These are phyloP conservation scores for Geosiphon pyriformis DNA, from an alignment of 192 early-diverging fungal species.

Conservation along the genomic window DNA sequence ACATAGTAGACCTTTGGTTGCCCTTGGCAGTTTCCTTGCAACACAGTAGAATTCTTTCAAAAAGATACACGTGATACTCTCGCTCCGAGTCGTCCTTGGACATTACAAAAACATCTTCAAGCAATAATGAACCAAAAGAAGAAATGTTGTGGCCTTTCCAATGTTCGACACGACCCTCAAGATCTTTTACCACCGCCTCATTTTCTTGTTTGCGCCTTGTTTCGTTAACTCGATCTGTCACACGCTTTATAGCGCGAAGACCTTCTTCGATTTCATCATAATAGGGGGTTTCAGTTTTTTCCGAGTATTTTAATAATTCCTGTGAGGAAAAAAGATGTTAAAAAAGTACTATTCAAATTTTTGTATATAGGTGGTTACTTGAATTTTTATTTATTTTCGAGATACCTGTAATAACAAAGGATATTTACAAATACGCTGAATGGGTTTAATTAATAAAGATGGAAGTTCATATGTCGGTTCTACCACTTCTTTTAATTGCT, in stretches of 20 bases:
- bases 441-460: constrained; percentile 92
- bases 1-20: constrained; percentile 29
- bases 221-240: constrained; percentile 90
- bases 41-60: constrained; percentile 88
- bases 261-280: constrained; percentile 65
- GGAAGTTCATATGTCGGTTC: constrained; percentile 85
- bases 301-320: constrained; percentile 25
- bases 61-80: constrained; percentile 84
- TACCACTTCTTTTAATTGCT: constrained; percentile 59
- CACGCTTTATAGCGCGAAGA: constrained; percentile 73
- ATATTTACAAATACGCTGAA: constrained; percentile 98
- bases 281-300: constrained; percentile 42
- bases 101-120: constrained; percentile 87
- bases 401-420: constrained; percentile 76
- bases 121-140: constrained; percentile 74
- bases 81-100: constrained; percentile 71
- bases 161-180: constrained; percentile 82
- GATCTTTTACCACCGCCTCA: constrained; percentile 65
- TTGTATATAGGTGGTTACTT: background rate
- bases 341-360: background rate
- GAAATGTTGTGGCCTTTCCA: constrained; percentile 80
- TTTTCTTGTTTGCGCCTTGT: constrained; percentile 87
- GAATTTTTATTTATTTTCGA: constrained; percentile 23
- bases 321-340: background rate
- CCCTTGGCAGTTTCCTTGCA: constrained; percentile 77